Evolutionary conservation across 2,329 filamentous ascomycete species (phyloP).

Genomic region (Didymella pinodella): DNA sequence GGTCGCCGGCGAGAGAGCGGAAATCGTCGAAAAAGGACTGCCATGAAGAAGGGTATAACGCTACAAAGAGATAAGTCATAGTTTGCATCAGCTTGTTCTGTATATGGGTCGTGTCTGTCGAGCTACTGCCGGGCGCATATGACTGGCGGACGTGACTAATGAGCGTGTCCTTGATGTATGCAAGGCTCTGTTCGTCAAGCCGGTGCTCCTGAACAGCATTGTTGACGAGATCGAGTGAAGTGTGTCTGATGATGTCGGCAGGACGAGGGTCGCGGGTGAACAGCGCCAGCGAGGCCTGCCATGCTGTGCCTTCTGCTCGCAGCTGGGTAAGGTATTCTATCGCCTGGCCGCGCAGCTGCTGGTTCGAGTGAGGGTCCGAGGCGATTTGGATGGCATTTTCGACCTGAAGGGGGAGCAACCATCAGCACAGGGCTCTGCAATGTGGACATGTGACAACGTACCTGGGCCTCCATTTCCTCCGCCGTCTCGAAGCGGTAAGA

Average conservation of each 20-base stretch:
- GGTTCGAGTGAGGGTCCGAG: constrained; percentile 80
- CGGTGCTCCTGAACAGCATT: constrained; percentile 83
- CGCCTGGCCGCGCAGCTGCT: constrained; percentile 78
- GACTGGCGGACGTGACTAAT: constrained; percentile 80
- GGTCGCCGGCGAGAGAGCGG: constrained; percentile 74
- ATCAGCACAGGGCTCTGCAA: constrained; percentile 3
- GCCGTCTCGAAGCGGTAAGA: constrained; percentile 34
- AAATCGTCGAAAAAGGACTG: constrained; percentile 91
- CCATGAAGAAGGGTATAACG: constrained; percentile 87
- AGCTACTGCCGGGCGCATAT: constrained; percentile 69
- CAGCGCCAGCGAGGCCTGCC: constrained; percentile 86
- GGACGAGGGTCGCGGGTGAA: constrained; percentile 80
- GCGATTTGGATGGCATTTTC: constrained; percentile 96
- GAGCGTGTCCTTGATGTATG: constrained; percentile 80
- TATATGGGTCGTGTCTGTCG: constrained; percentile 75
- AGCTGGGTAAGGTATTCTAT: constrained; percentile 81
- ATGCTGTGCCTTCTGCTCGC: constrained; percentile 81
- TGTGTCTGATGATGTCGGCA: constrained; percentile 85
- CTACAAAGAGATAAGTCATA: constrained; percentile 89
- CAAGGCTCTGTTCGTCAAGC: constrained; percentile 75
- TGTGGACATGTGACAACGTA: constrained; percentile 25
- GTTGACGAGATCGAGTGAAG: constrained; percentile 92
- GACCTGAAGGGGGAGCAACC: constrained; percentile 64
- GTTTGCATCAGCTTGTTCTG: constrained; percentile 99
- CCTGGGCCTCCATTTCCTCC: constrained; percentile 52